Percentiles rank a stretch among this genome's conserved stretches.
Conservation (phyloP, 768 basidiomycete genomes). For the Pisolithus orientalis region DNA sequence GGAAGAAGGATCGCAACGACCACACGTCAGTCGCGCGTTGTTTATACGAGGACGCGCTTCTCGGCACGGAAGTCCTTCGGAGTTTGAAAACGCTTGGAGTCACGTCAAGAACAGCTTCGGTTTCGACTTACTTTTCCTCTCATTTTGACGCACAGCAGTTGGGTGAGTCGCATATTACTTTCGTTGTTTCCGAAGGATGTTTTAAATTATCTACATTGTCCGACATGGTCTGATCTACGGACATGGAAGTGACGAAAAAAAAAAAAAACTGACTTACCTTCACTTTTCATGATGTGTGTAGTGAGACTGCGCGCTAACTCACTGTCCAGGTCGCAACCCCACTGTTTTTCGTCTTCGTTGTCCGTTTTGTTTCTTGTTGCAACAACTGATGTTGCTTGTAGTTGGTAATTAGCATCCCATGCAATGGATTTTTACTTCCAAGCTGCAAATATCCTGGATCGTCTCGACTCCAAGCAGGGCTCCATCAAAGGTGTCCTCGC, state of each 20-base stretch:
- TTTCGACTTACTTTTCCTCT: neutral
- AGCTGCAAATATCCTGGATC: slow-evolving; percentile 77
- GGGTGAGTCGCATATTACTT: slow-evolving; percentile 14
- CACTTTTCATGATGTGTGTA: too few relatives aligned
- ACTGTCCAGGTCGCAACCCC: too few relatives aligned
- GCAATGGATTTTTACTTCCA: slow-evolving; percentile 96
- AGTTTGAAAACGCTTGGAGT: slow-evolving; percentile 22
- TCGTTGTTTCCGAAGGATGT: slow-evolving; percentile 31
- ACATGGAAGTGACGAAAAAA: slow-evolving; percentile 43
- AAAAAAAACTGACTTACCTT: slow-evolving; percentile 17
- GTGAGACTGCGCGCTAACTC: neutral
- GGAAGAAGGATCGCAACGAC: neutral
- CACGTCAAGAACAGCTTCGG: neutral
- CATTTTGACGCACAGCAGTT: neutral
- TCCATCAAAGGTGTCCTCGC: slow-evolving; percentile 83
- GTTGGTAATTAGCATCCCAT: slow-evolving; percentile 20
- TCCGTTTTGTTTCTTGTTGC: slow-evolving; percentile 10
- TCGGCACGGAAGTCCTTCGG: slow-evolving; percentile 22
- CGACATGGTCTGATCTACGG: slow-evolving; percentile 37
- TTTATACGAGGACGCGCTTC: slow-evolving; percentile 19
- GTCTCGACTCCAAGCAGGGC: slow-evolving; percentile 83
- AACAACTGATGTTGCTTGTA: slow-evolving; percentile 21
- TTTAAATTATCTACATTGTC: slow-evolving; percentile 89
- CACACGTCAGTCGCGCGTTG: slow-evolving; percentile 15
- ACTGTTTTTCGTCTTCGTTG: slow-evolving; percentile 1